Evolutionary conservation across 2,329 filamentous ascomycete species (phyloP), one percentile per base, ranked within the genome.

Genomic region (Pseudogymnoascus sp.): DNA sequence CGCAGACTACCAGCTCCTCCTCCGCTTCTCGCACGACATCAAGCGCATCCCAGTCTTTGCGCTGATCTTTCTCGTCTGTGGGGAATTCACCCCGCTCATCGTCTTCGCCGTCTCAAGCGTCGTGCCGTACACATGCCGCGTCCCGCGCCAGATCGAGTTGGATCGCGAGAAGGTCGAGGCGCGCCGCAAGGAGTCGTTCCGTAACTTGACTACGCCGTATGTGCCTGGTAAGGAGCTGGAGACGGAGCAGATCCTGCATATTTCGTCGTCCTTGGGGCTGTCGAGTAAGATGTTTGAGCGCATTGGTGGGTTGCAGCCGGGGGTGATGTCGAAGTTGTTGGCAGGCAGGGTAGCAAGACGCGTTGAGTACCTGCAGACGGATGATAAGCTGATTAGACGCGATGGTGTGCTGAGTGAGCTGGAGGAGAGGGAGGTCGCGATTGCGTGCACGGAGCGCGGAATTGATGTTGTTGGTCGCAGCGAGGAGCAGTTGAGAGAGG

Each of bases 21-120:
- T 77, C 64, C 83, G 93, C 63, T 87, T 86, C 42, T 77, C 79
- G 42, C 82, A 88, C 69, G 94, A 97, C 73, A 76, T 90, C 52
- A 77, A 84, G n/a, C 86, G 91, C 25, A 79, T 97, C 60, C 90
- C 92, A 0, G 74, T 89, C 1, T 97, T 99, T 72, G 86, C 79
- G 0, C 64, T 96, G 2, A 77, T 97, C 59, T 79, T 96, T 5
- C 69, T 93, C 0, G 65, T 96, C 13, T 90, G 89, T 72, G 93
- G 92, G 27, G 93, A 97, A 75, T 87, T 96, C 75, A 90, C 92
- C 1, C 91, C 92, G 0, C 71, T 97, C 5, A 75, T 95, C 5
- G 87, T 96, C 1, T 77, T 92, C 5, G 82, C 85, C 33, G 77
- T 96, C 27, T 85, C 86, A 18, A 77, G 77, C 37, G 78, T 91